A percentile compares a stretch with the other conserved stretches of the same genome.
These are phyloP conservation scores for Aspergillus sclerotiicarbonarius DNA, from an alignment of 495 filamentous ascomycete species.

Conservation along the genomic window DNA sequence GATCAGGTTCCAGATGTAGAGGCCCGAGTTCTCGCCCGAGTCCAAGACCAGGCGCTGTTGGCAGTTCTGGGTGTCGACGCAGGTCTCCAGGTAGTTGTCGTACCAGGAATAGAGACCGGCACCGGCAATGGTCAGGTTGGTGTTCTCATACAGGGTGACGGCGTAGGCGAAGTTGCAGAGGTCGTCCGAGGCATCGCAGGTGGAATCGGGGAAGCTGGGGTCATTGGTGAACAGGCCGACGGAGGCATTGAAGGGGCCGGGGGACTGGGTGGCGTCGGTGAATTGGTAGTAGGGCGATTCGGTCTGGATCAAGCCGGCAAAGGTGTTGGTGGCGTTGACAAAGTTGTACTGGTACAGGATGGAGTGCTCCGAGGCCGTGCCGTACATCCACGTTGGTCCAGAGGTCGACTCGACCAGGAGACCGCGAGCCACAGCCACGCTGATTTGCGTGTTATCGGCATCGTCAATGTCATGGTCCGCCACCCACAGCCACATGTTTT, in stretches of 20 bases:
- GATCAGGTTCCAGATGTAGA: background rate
- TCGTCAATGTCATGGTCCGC: constrained; percentile 55
- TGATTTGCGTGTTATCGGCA: constrained; percentile 16
- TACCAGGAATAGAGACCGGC: constrained; percentile 16
- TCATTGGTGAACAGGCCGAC: constrained; percentile 8
- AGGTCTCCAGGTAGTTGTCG: constrained; percentile 12
- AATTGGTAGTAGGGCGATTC: constrained; percentile 71
- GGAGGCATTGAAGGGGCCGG: constrained; percentile 45
- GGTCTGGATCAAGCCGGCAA: constrained; percentile 71
- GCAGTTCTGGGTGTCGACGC: constrained; percentile 12
- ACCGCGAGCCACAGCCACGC: constrained; percentile 11
- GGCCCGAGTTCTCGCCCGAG: background rate
- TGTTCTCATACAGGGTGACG: constrained; percentile 9
- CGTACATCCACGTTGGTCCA: constrained; percentile 55
- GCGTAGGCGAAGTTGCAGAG: constrained; percentile 12
- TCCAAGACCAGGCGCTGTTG: constrained; percentile 1
- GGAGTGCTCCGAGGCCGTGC: constrained; percentile 70
- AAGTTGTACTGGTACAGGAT: constrained; percentile 77
- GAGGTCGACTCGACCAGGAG: constrained; percentile 11
- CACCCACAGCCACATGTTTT: constrained; percentile 64
- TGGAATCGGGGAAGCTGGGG: background rate
- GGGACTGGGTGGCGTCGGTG: constrained; percentile 44
- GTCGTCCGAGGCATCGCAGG: background rate
- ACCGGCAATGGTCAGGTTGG: constrained; percentile 8
- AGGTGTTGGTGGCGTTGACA: constrained; percentile 61